phyloP scores from a whole-genome alignment of 2,329 filamentous ascomycete genomes.

The Fusarium sp. region DNA sequence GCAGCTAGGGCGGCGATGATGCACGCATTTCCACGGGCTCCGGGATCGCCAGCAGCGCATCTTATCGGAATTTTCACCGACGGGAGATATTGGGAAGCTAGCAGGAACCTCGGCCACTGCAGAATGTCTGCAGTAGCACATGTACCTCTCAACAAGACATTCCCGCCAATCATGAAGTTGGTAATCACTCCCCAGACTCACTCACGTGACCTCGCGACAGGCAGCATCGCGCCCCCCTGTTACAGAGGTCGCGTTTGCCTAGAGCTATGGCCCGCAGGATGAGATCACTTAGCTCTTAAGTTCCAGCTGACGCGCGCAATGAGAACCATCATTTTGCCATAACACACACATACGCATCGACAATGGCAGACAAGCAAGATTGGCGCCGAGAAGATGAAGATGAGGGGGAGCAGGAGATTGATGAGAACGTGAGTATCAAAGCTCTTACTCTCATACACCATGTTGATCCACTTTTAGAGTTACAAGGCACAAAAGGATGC shows the following conservation, averaged over 20 bases:
- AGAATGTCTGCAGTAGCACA: neutral
- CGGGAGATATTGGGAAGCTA: slow-evolving; percentile 12
- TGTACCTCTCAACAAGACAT: slow-evolving; percentile 25
- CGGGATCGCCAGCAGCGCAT: slow-evolving; percentile 39
- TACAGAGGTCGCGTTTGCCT: slow-evolving; percentile 48
- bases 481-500: slow-evolving; percentile 97
- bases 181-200: slow-evolving; percentile 27
- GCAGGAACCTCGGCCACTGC: neutral
- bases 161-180: slow-evolving; percentile 43
- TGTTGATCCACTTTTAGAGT: slow-evolving; percentile 63
- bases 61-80: slow-evolving; percentile 36
- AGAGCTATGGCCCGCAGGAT: slow-evolving; percentile 42
- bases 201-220: slow-evolving; percentile 49
- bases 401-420: slow-evolving; percentile 69
- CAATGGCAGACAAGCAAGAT: slow-evolving; percentile 55
- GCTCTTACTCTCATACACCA: slow-evolving; percentile 7
- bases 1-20: slow-evolving; percentile 41
- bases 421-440: slow-evolving; percentile 68
- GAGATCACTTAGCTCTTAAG: slow-evolving; percentile 41
- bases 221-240: slow-evolving; percentile 36
- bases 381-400: slow-evolving; percentile 70
- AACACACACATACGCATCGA: slow-evolving; percentile 17
- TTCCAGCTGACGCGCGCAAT: slow-evolving; percentile 36
- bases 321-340: slow-evolving; percentile 11
- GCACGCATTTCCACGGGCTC: slow-evolving; percentile 39